These are phyloP conservation scores for Aureobasidium sp. DNA, from an alignment of 2,329 filamentous ascomycete genomes.

Conservation along the genomic window DNA sequence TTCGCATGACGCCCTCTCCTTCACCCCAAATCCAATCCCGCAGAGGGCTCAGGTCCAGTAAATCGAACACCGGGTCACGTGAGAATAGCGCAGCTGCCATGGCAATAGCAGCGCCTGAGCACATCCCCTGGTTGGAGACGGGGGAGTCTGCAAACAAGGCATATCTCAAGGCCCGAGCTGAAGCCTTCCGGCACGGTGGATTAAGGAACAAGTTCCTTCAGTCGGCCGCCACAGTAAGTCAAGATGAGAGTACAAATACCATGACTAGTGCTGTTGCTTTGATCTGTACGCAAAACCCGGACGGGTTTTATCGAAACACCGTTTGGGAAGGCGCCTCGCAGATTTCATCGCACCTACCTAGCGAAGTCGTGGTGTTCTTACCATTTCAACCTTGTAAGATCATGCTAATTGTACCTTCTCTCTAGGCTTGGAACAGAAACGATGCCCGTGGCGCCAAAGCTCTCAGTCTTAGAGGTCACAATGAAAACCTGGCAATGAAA, in stretches of 20 bases:
- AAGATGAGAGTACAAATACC: too few species aligned
- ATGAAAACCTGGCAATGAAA: constrained; percentile 94
- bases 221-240: constrained; percentile 77
- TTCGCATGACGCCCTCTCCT: constrained; percentile 63
- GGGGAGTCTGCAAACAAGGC: constrained; percentile 84
- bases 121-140: constrained; percentile 95
- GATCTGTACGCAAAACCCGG: too few species aligned
- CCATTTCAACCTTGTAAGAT: too few species aligned
- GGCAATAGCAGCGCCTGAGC: constrained; percentile 78
- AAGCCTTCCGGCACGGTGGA: constrained; percentile 95
- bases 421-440: constrained; percentile 73
- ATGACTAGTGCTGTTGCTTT: too few species aligned
- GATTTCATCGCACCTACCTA: too few species aligned
- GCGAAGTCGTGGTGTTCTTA: too few species aligned
- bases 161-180: constrained; percentile 88
- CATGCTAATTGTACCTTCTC: too few species aligned
- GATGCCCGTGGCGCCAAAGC: constrained; percentile 94
- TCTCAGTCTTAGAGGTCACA: constrained; percentile 85
- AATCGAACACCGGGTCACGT: constrained; percentile 56
- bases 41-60: constrained; percentile 53
- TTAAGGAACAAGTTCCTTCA: constrained; percentile 95
- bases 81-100: constrained; percentile 77
- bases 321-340: too few species aligned
- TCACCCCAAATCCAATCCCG: constrained; percentile 46
- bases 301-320: too few species aligned